phyloP scores from a whole-genome alignment of 805 yeast genomes.

The Yamadazyma sp. region DNA sequence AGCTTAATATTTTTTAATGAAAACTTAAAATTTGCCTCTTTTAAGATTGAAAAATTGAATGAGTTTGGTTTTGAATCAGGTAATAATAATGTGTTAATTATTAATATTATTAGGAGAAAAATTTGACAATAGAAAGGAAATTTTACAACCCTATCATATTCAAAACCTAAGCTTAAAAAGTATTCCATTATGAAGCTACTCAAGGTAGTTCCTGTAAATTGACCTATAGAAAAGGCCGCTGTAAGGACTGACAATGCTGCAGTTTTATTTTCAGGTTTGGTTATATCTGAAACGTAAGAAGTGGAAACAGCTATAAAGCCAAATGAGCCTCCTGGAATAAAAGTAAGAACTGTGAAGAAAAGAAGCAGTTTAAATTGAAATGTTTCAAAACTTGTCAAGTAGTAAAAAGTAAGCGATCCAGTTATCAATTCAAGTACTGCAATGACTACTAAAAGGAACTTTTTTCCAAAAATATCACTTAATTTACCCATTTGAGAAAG shows the following conservation, averaged over 20 bases:
- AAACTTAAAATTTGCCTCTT: no score
- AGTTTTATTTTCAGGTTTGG: conserved; percentile 4
- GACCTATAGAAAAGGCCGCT: conserved; percentile 1
- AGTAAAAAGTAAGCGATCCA: not conserved
- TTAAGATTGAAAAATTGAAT: no score
- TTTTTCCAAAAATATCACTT: conserved; percentile 5
- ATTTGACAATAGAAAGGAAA: conserved; percentile 2
- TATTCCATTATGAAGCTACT: conserved; percentile 2
- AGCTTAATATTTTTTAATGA: no score
- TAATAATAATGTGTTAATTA: not conserved
- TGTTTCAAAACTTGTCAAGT: not conserved
- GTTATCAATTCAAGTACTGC: not conserved
- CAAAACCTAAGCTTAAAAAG: not conserved
- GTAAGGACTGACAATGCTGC: conserved; percentile 1
- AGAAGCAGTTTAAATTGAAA: conserved; percentile 3
- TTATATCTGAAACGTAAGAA: conserved; percentile 4
- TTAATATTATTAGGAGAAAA: not conserved
- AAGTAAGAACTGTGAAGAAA: not conserved
- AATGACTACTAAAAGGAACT: not conserved
- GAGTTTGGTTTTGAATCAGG: conserved; percentile 5
- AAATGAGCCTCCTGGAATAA: not conserved
- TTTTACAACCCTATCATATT: not conserved
- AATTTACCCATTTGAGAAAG: conserved; percentile 2
- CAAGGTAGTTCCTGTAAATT: not conserved
- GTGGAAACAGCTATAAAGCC: conserved; percentile 3